phyloP scores from a whole-genome alignment of 2,329 filamentous ascomycete species.

The Xylaria polymorpha region DNA sequence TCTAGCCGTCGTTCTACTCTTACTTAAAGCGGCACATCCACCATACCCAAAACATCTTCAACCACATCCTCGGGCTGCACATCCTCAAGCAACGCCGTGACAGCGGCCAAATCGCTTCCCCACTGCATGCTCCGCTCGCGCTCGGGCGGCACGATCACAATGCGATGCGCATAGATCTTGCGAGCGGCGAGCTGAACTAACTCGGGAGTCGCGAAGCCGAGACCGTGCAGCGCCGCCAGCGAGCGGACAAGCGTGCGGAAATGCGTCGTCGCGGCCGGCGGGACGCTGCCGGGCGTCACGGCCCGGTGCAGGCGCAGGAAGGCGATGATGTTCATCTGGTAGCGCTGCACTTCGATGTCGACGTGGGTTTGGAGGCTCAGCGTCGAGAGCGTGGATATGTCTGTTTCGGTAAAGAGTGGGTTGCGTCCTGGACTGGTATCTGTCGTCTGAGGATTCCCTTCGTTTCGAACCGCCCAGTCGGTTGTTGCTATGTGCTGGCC shows the following conservation, averaged over 20 bases:
- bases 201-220: slow-evolving; percentile 85
- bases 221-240: slow-evolving; percentile 82
- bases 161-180: slow-evolving; percentile 89
- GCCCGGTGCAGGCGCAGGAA: slow-evolving; percentile 91
- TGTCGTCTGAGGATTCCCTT: background rate
- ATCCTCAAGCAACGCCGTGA: slow-evolving; percentile 73
- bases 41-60: slow-evolving; percentile 70
- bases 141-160: slow-evolving; percentile 73
- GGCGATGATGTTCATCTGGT: slow-evolving; percentile 86
- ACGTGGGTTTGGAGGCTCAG: slow-evolving; percentile 69
- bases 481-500: slow-evolving; percentile 18
- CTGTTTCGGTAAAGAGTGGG: slow-evolving; percentile 51
- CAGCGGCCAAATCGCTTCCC: slow-evolving; percentile 80
- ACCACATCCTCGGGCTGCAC: slow-evolving; percentile 71
- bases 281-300: slow-evolving; percentile 77
- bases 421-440: background rate
- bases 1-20: background rate
- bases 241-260: slow-evolving; percentile 76
- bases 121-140: slow-evolving; percentile 92
- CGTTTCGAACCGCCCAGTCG: slow-evolving; percentile 32
- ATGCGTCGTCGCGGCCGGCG: slow-evolving; percentile 81
- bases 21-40: slow-evolving; percentile 64
- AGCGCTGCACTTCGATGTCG: slow-evolving; percentile 82
- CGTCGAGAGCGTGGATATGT: slow-evolving; percentile 70
- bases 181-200: slow-evolving; percentile 83